Evolutionary conservation across 108 stramenopile species (phyloP).

Genomic region (Cylindrotheca closterium): DNA sequence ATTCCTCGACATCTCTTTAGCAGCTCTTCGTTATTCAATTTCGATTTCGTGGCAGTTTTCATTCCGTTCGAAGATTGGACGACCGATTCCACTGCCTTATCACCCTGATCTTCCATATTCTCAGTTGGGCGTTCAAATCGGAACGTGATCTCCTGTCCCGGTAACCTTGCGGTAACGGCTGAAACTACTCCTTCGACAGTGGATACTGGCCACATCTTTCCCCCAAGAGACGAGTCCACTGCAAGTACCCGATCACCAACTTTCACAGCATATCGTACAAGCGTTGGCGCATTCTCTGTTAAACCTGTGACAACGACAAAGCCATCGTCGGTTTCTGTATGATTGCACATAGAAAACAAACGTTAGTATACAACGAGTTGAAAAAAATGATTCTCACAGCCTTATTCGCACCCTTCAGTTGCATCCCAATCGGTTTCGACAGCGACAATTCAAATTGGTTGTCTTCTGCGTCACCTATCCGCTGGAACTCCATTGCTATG

Average conservation of each 20-base stretch:
- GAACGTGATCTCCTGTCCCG: constrained; percentile 71
- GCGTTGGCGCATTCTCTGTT: constrained; percentile 53
- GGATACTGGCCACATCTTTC: constrained; percentile 81
- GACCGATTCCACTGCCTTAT: no score
- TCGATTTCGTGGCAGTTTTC: constrained; percentile 3
- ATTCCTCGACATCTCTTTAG: constrained; percentile 69
- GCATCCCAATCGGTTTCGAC: constrained; percentile 69
- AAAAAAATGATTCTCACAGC: not conserved
- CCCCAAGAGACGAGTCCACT: constrained; percentile 75
- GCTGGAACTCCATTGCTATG: constrained; percentile 57
- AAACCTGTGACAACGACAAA: constrained; percentile 72
- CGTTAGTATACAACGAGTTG: not conserved
- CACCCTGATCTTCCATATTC: not conserved
- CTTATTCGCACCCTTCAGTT: constrained; percentile 60
- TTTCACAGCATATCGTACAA: constrained; percentile 57
- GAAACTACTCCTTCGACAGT: constrained; percentile 79
- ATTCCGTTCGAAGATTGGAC: not conserved
- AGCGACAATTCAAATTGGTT: constrained; percentile 67
- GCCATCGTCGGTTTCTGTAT: constrained; percentile 76
- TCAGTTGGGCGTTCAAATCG: constrained; percentile 53
- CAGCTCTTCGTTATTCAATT: constrained; percentile 28
- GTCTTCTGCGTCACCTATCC: constrained; percentile 30
- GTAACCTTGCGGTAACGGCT: constrained; percentile 77
- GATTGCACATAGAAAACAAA: not conserved
- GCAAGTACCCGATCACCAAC: constrained; percentile 77